Evolutionary conservation across 805 yeast species (phyloP), one percentile per base, ranked within the genome.

Genomic region (Cyberlindnera samutprakarnensis): DNA sequence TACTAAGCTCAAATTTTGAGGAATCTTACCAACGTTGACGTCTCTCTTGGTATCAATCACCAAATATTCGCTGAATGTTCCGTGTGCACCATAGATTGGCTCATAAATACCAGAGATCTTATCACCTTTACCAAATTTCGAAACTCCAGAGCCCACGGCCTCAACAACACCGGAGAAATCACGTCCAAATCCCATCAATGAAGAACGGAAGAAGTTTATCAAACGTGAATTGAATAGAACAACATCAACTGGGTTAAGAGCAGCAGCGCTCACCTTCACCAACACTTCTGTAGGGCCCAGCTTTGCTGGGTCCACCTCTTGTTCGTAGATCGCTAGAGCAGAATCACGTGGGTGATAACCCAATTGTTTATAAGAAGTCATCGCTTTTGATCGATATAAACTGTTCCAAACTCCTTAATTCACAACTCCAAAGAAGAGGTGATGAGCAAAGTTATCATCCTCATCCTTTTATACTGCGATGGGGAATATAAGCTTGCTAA

Each of bases 181-280:
- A 28, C 68, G 52, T 13, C 82, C 82, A 17, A 62, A 49, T 12
- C 72, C 59, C 16, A 53, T 46, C 44, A 23, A 44, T 28, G 23
- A 9, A 18, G 43, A 31, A 7, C 33, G 32, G 50, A 47, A 14
- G 54, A 47, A 17, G 64, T 64, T 39, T 44, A 43, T 10, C 46
- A 9, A 19, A 20, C 43, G 47, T 7, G 49, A 31, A 37, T 46
- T 38, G 48, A 35, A 38, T 37, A 72, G 71, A 40, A 70, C 61
- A 61, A 72, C 11, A 33, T 77, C 84, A 15, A 75, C 62, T 8
- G 83, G 84, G 47, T 77, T 77, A 15, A 66, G 51, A 1, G 76
- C 78, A 25, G 57, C 67, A 8, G 77, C 67, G 16, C 54, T 48
- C 7, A 69, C 62, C 46, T 67, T 62, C 33, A 77, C 59, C 3